Conservation (phyloP, 768 basidiomycete genomes). For the Agaricus subrufescens region DNA sequence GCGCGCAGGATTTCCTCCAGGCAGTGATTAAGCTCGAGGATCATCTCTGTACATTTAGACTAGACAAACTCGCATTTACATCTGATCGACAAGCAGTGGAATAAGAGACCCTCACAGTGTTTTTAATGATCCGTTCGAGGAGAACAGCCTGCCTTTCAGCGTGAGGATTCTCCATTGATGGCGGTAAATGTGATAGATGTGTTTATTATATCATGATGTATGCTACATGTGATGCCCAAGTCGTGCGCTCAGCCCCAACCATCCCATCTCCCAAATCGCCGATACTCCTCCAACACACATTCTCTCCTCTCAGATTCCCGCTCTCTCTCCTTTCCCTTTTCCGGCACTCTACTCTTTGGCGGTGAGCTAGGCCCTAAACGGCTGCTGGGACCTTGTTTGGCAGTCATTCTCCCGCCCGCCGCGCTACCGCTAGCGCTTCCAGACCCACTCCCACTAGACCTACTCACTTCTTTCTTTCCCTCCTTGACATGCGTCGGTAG, state of each 20-base stretch:
- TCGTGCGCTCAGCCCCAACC: slow-evolving; percentile 56
- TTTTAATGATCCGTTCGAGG: slow-evolving; percentile 87
- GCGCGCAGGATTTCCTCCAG: slow-evolving; percentile 83
- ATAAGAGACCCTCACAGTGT: slow-evolving; percentile 51
- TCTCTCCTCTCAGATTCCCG: slow-evolving; percentile 26
- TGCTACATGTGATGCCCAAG: not conserved
- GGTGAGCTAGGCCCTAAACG: slow-evolving; percentile 30
- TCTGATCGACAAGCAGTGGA: not conserved
- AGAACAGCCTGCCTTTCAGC: slow-evolving; percentile 89
- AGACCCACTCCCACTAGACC: slow-evolving; percentile 48
- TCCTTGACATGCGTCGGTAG: slow-evolving; percentile 56
- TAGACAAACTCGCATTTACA: slow-evolving; percentile 21
- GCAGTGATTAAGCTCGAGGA: slow-evolving; percentile 84
- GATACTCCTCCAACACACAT: slow-evolving; percentile 73
- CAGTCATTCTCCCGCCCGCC: slow-evolving; percentile 63
- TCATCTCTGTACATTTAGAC: slow-evolving; percentile 92
- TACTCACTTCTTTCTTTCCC: slow-evolving; percentile 33
- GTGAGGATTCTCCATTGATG: slow-evolving; percentile 88
- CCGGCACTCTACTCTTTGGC: slow-evolving; percentile 57
- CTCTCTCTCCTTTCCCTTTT: slow-evolving; percentile 43
- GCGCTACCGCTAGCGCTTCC: slow-evolving; percentile 72
- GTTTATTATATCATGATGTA: not conserved
- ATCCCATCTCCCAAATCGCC: slow-evolving; percentile 85
- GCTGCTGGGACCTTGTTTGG: not conserved
- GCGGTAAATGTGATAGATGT: not conserved